Conservation (phyloP, 352 stramenopile genomes). For the Thraustotheca clavata region DNA sequence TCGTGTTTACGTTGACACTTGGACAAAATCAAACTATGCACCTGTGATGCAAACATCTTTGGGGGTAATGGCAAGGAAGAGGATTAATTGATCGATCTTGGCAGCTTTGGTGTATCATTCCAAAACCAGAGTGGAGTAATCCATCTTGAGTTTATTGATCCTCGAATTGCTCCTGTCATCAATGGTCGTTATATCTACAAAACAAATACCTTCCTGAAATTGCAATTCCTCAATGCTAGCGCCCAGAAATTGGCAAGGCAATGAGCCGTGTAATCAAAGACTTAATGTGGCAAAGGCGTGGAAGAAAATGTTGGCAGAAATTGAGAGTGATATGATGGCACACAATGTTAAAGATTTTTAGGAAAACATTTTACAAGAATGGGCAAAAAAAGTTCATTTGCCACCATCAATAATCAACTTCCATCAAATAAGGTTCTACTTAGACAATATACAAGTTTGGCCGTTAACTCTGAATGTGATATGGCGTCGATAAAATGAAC, state of each 20-base stretch:
- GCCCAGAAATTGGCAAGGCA: neutral
- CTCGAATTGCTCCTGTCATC: neutral
- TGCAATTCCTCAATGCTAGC: neutral
- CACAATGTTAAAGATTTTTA: neutral
- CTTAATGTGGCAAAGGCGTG: neutral
- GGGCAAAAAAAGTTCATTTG: too few relatives aligned
- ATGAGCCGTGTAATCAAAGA: neutral
- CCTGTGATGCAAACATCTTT: neutral
- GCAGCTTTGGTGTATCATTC: neutral
- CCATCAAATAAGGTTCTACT: too few relatives aligned
- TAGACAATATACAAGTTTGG: too few relatives aligned
- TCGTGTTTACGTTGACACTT: neutral
- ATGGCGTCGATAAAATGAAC: too few relatives aligned
- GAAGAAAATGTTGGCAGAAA: neutral
- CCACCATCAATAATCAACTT: too few relatives aligned
- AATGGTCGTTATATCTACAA: neutral
- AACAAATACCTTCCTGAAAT: neutral
- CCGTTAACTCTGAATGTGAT: too few relatives aligned
- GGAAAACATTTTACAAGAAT: neutral
- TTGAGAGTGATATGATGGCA: neutral
- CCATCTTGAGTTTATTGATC: neutral
- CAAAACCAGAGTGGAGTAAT: neutral
- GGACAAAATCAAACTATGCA: neutral
- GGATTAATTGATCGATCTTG: neutral
- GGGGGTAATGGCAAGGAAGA: neutral